Evolutionary conservation across 2,329 filamentous ascomycete genomes (phyloP).

Genomic region (Cercospora canescens): DNA sequence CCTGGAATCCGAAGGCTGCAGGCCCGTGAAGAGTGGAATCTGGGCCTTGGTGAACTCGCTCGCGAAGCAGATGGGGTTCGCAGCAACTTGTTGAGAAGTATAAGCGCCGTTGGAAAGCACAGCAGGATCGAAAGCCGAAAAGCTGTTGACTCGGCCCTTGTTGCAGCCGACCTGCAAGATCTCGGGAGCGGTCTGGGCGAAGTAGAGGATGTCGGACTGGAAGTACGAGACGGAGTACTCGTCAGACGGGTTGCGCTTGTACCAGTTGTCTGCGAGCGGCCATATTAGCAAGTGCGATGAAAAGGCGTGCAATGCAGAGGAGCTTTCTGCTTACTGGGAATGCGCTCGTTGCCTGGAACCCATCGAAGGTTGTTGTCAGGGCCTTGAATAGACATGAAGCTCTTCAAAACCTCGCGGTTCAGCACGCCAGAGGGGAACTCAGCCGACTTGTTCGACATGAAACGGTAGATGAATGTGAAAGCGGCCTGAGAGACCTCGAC

Average conservation of each 20-base stretch:
- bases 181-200: slow-evolving; percentile 31
- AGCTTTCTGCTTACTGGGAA: slow-evolving; percentile 40
- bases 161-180: slow-evolving; percentile 39
- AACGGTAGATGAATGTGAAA: slow-evolving; percentile 39
- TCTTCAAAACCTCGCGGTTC: slow-evolving; percentile 40
- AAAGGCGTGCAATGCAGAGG: too few species aligned
- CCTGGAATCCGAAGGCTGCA: slow-evolving; percentile 1
- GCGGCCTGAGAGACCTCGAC: slow-evolving; percentile 34
- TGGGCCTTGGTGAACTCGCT: slow-evolving; percentile 25
- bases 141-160: slow-evolving; percentile 37
- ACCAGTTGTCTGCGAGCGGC: slow-evolving; percentile 43
- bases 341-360: slow-evolving; percentile 40
- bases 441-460: slow-evolving; percentile 43
- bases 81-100: slow-evolving; percentile 36
- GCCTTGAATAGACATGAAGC: slow-evolving; percentile 42
- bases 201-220: slow-evolving; percentile 32
- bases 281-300: too few species aligned
- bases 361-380: slow-evolving; percentile 34
- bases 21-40: slow-evolving; percentile 25
- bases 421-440: slow-evolving; percentile 40
- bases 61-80: slow-evolving; percentile 33
- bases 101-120: slow-evolving; percentile 44
- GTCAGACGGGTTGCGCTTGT: slow-evolving; percentile 32
- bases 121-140: slow-evolving; percentile 34
- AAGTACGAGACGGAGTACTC: slow-evolving; percentile 35